These are phyloP conservation scores for Leptographium lundbergii DNA, from an alignment of 2,329 filamentous ascomycete genomes.

Conservation along the genomic window DNA sequence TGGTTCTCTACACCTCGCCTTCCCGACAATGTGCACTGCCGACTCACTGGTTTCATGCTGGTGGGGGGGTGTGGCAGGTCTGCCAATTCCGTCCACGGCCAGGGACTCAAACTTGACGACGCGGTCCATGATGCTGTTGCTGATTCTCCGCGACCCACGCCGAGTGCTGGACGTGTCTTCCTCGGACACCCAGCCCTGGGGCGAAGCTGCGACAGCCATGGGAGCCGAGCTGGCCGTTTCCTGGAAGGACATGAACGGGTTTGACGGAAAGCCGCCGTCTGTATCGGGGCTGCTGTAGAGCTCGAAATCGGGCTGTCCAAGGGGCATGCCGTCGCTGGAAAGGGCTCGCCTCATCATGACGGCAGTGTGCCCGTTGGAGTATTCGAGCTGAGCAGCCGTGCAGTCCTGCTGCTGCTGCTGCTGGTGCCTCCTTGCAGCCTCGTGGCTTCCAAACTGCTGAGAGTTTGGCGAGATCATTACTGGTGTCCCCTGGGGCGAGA, in stretches of 20 bases:
- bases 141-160: constrained; percentile 37
- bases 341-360: constrained; percentile 33
- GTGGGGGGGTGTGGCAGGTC: constrained; percentile 49
- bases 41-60: constrained; percentile 47
- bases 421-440: not conserved
- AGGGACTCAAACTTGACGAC: constrained; percentile 47
- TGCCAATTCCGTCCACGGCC: constrained; percentile 28
- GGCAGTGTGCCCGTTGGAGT: constrained; percentile 29
- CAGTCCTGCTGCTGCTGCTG: constrained; percentile 14
- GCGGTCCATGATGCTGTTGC: constrained; percentile 48
- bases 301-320: constrained; percentile 34
- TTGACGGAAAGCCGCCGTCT: constrained; percentile 29
- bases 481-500: constrained; percentile 43
- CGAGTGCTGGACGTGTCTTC: constrained; percentile 30
- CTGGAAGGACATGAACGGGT: constrained; percentile 34
- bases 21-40: too few species aligned
- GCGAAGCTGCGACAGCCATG: constrained; percentile 20
- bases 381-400: constrained; percentile 33
- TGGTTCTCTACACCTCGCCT: not conserved
- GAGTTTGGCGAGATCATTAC: constrained; percentile 20
- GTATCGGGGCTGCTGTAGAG: constrained; percentile 29
- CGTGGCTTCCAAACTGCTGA: constrained; percentile 31
- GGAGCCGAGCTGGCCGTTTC: constrained; percentile 16
- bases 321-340: constrained; percentile 8
- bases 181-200: constrained; percentile 38